Percentiles rank a stretch among this genome's conserved stretches.
These are phyloP conservation scores for Leishmania turanica DNA, from an alignment of 208 protist species.

Conservation along the genomic window DNA sequence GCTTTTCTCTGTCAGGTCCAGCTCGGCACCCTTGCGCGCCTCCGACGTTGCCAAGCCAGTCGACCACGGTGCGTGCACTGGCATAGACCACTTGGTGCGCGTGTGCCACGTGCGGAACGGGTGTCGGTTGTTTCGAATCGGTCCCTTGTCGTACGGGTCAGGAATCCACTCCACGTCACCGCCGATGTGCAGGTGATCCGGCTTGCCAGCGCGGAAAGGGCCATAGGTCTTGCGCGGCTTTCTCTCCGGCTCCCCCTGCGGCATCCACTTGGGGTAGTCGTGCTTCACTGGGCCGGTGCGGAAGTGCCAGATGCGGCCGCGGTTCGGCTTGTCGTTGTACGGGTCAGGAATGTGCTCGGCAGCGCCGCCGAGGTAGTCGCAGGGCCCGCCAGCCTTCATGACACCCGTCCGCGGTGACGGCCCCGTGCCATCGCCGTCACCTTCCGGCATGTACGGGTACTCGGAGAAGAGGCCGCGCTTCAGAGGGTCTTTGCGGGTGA, in stretches of 20 bases:
- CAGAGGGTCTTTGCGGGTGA: constrained; percentile 79
- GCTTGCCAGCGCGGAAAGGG: constrained; percentile 81
- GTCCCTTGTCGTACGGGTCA: constrained; percentile 74
- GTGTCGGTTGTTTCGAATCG: constrained; percentile 53
- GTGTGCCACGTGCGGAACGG: constrained; percentile 92
- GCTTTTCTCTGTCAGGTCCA: constrained; percentile 62
- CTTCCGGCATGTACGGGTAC: constrained; percentile 84
- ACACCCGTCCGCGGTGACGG: constrained; percentile 39
- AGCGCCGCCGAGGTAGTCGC: constrained; percentile 68
- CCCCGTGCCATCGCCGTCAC: constrained; percentile 23
- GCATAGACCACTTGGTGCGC: constrained; percentile 89
- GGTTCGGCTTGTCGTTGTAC: constrained; percentile 70
- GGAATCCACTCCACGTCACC: constrained; percentile 85
- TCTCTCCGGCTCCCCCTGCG: constrained; percentile 64
- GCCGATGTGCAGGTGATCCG: constrained; percentile 45
- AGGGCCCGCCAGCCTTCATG: constrained; percentile 72
- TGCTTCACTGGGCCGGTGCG: constrained; percentile 67
- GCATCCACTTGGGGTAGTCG: constrained; percentile 84
- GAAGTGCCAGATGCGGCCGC: constrained; percentile 78
- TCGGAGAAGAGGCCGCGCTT: constrained; percentile 80
- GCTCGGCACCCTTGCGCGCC: constrained; percentile 53
- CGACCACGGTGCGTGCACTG: constrained; percentile 79
- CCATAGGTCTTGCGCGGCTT: constrained; percentile 55
- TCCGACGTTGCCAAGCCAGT: constrained; percentile 83
- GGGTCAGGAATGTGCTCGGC: constrained; percentile 85